Conservation (phyloP, 257 asterid genomes). For the Mentha longifolia region DNA sequence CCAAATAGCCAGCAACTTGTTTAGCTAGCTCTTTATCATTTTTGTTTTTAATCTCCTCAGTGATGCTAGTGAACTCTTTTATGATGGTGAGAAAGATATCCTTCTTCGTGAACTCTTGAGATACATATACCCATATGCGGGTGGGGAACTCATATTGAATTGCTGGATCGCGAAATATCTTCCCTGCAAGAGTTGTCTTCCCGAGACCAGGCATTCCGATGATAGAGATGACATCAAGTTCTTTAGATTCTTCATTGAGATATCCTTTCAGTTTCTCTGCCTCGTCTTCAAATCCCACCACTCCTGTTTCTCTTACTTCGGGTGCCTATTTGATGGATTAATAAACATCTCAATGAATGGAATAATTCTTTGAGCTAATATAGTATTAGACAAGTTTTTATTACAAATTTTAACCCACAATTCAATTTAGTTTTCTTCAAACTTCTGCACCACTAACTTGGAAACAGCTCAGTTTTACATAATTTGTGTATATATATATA, state of each 20-base stretch:
- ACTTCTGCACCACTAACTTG: no score
- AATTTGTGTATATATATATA: no score
- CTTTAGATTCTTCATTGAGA: constrained; percentile 36
- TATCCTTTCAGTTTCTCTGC: constrained; percentile 38
- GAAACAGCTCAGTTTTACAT: no score
- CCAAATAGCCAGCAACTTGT: constrained; percentile 22
- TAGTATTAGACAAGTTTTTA: no score
- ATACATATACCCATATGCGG: constrained; percentile 48
- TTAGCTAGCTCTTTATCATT: constrained; percentile 34
- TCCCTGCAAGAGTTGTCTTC: constrained; percentile 52
- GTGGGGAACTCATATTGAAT: constrained; percentile 45
- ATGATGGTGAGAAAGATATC: constrained; percentile 45
- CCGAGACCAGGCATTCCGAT: constrained; percentile 64
- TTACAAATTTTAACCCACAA: no score
- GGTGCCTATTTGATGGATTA: constrained; percentile 32
- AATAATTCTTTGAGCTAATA: no score
- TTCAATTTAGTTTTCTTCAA: no score
- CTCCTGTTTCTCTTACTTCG: constrained; percentile 35
- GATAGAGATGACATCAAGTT: constrained; percentile 45
- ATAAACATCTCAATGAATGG: no score
- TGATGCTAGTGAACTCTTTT: constrained; percentile 33
- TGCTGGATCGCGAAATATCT: constrained; percentile 36
- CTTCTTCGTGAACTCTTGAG: constrained; percentile 45
- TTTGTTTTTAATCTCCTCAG: constrained; percentile 29
- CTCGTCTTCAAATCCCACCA: constrained; percentile 61